phyloP scores from a whole-genome alignment of 768 basidiomycete species.

The Mycena leptocephala region DNA sequence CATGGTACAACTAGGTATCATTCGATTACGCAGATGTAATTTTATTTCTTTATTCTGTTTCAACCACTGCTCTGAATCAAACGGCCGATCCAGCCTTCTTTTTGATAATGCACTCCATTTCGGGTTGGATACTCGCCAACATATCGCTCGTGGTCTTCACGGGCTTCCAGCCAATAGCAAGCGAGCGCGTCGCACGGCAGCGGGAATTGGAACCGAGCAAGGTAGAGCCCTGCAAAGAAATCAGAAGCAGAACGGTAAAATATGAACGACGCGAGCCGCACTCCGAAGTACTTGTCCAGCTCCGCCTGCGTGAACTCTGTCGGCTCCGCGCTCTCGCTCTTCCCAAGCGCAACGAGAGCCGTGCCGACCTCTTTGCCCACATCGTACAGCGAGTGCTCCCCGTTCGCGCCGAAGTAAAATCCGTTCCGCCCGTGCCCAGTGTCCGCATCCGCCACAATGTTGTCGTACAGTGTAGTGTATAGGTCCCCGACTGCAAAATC shows the following conservation, averaged over 20 bases:
- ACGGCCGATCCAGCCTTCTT: neutral
- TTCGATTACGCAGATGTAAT: too few relatives aligned
- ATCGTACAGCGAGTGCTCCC: constrained; percentile 62
- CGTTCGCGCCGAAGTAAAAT: constrained; percentile 69
- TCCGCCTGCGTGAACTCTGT: constrained; percentile 65
- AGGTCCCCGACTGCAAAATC: constrained; percentile 57
- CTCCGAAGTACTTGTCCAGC: constrained; percentile 58
- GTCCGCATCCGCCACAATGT: constrained; percentile 44
- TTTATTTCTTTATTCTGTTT: too few relatives aligned
- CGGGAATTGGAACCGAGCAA: constrained; percentile 45
- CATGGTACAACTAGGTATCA: too few relatives aligned
- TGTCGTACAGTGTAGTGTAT: constrained; percentile 61
- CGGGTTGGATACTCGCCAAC: constrained; percentile 32
- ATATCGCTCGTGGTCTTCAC: constrained; percentile 34
- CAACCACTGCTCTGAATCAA: too few relatives aligned
- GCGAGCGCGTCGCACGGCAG: constrained; percentile 38
- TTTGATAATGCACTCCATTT: constrained; percentile 12
- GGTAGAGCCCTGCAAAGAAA: constrained; percentile 9
- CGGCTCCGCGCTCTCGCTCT: constrained; percentile 55
- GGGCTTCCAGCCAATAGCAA: constrained; percentile 48
- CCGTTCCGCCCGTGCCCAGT: constrained; percentile 66
- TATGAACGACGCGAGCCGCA: constrained; percentile 31
- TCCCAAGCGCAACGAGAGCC: constrained; percentile 56
- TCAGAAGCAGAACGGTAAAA: neutral
- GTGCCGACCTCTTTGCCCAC: constrained; percentile 58